Base-by-base conservation (phyloP, 345 rosid genomes). In the Pelargonium nanum region DNA sequence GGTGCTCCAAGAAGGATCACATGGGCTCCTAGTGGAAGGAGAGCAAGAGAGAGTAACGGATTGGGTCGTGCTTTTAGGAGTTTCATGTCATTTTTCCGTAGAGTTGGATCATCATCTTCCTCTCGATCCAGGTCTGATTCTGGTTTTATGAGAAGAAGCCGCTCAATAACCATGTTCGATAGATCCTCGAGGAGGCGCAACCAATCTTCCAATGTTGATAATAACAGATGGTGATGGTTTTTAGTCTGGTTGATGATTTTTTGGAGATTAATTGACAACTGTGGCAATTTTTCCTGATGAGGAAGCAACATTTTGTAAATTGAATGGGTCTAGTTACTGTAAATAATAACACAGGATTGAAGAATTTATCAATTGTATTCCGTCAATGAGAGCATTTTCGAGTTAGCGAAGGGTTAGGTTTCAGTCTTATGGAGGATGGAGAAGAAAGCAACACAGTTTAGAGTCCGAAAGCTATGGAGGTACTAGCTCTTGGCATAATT, bases 1-100 rank as follows among this genome's bases (percentile, higher is more conserved):
- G 82, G 82, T 19, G 77, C 68, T 44, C 88, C 85, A 1, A 74
- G 83, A 65, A 72, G 88, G 71, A 69, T 78, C 64, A 67, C 75
- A 0, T 76, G 83, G 88, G 75, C 69, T 16, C 75, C 85, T 0
- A 71, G 65, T 58, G 78, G 80, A 57, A 71, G 79, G 64, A 76
- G 83, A 30, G 40, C 78, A n/a, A 70, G 83, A 34, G 83, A 74
- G 70, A 72, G 72, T 8, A 59, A 77, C 23, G 83, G 85, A 53
- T 53, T 80, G 62, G 62, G 79, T 6, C 75, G 79, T 17, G 80
- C 69, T 53, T 69, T 83, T 55, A 71, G 70, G 26, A 70, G 67
- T 52, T 71, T 83, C 58, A 63, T 72, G 48, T 71, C 80, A 0
- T 73, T 81, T 59, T 77, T 80, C 24, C 77, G 83, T 26, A 71